phyloP scores from a whole-genome alignment of 2,329 filamentous ascomycete species.

The Neofusicoccum umdonicola region DNA sequence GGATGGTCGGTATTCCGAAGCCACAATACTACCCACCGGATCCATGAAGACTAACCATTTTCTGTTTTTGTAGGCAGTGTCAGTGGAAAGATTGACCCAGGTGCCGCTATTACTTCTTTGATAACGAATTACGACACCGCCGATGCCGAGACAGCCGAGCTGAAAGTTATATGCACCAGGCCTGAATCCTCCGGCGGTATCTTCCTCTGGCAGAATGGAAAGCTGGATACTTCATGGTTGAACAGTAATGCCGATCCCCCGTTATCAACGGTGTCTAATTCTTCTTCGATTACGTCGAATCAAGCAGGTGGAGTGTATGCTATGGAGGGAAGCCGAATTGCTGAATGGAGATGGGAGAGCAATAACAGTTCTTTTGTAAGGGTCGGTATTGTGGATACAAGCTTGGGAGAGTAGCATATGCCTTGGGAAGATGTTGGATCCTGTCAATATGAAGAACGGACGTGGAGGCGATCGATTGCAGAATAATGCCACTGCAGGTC shows the following conservation, averaged over 20 bases:
- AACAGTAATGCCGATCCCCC: conserved; percentile 1
- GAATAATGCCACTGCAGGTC: no score
- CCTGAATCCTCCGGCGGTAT: background rate
- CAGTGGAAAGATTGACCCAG: background rate
- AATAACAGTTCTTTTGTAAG: background rate
- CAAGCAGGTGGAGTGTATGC: background rate
- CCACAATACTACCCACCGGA: background rate
- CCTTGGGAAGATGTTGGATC: no score
- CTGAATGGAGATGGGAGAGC: background rate
- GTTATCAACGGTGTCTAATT: background rate
- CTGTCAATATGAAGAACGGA: no score
- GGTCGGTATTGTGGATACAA: background rate
- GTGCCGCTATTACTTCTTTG: background rate
- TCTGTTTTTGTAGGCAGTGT: background rate
- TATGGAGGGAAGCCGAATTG: background rate
- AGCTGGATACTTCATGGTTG: conserved; percentile 1
- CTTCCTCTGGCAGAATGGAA: background rate
- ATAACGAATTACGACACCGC: conserved; percentile 12
- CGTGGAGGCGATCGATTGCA: no score
- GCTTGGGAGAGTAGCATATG: background rate
- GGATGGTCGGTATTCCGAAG: background rate
- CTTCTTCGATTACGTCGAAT: background rate
- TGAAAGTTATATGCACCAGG: background rate
- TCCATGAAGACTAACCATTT: background rate
- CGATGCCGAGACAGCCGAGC: background rate